phyloP scores from a whole-genome alignment of 805 yeast genomes.

The Yueomyces sinensis region DNA sequence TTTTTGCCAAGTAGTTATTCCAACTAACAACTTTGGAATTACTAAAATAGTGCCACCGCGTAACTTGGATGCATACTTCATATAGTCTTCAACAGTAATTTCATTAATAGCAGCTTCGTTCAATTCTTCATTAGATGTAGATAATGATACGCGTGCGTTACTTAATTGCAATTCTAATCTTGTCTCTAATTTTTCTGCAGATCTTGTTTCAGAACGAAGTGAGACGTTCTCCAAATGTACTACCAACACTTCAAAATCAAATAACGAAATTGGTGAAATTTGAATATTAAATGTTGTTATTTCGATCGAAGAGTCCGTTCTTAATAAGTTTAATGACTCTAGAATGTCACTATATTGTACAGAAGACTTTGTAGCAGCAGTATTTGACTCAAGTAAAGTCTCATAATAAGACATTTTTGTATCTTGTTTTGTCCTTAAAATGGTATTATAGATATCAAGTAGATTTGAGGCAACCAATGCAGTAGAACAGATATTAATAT shows the following conservation, averaged over 20 bases:
- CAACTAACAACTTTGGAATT: slow-evolving; percentile 61
- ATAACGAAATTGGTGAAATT: slow-evolving; percentile 70
- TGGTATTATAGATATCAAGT: slow-evolving; percentile 61
- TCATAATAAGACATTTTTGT: slow-evolving; percentile 61
- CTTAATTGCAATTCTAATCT: slow-evolving; percentile 47
- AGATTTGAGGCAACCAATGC: slow-evolving; percentile 78
- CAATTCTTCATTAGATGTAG: slow-evolving; percentile 39
- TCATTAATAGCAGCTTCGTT: slow-evolving; percentile 34
- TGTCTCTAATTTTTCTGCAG: slow-evolving; percentile 31
- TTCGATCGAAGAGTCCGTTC: slow-evolving; percentile 54
- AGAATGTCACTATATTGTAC: slow-evolving; percentile 20
- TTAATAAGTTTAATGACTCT: slow-evolving; percentile 27
- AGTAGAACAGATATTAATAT: slow-evolving; percentile 54
- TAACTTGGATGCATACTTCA: slow-evolving; percentile 41
- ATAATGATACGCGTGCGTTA: slow-evolving; percentile 54
- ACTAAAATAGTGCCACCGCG: slow-evolving; percentile 69
- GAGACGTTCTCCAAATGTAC: slow-evolving; percentile 40
- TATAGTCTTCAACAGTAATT: slow-evolving; percentile 41
- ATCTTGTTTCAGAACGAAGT: slow-evolving; percentile 34
- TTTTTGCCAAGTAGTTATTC: slow-evolving; percentile 65
- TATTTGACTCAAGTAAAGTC: slow-evolving; percentile 49
- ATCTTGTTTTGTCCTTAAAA: slow-evolving; percentile 61
- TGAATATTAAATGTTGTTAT: slow-evolving; percentile 46
- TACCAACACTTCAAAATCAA: slow-evolving; percentile 65
- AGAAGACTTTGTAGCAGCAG: slow-evolving; percentile 11